These are phyloP conservation scores for Zasmidium cellare DNA, from an alignment of 2,329 filamentous ascomycete genomes.

Conservation along the genomic window DNA sequence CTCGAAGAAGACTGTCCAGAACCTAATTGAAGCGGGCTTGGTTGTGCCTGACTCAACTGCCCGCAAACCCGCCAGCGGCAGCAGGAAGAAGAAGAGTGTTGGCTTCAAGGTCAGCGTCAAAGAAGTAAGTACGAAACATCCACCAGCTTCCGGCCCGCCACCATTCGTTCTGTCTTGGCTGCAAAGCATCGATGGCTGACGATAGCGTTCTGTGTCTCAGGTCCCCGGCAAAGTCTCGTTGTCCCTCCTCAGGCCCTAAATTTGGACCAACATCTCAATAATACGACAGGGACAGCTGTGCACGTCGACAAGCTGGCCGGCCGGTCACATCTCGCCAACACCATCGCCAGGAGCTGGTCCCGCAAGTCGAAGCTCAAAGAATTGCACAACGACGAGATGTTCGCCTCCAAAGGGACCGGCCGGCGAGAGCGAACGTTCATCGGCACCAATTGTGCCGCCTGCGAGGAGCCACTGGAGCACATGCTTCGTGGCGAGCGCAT, in stretches of 20 bases:
- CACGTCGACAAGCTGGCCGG: conserved; percentile 10
- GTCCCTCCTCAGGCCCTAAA: conserved; percentile 18
- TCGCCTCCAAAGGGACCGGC: conserved; percentile 31
- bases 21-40: conserved; percentile 19
- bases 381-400: conserved; percentile 34
- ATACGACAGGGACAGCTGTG: conserved; percentile 9
- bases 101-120: conserved; percentile 15
- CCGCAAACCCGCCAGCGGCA: background rate
- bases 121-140: conserved; percentile 24
- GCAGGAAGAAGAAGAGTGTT: conserved; percentile 12
- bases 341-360: conserved; percentile 17
- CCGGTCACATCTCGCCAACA: conserved; percentile 11
- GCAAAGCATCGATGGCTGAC: conserved; percentile 20
- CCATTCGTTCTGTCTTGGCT: conserved; percentile 6
- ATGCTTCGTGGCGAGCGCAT: conserved; percentile 92
- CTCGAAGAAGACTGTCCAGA: conserved; percentile 20
- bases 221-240: conserved; percentile 21
- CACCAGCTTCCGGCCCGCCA: background rate
- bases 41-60: conserved; percentile 10
- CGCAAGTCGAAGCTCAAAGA: conserved; percentile 21
- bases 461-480: conserved; percentile 94
- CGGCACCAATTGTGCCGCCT: conserved; percentile 88
- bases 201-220: conserved; percentile 19
- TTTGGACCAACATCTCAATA: conserved; percentile 16
- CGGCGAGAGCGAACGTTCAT: conserved; percentile 93